Evolutionary conservation across 148 eudicot genomes (phyloP), one percentile per base, ranked within the genome.

Genomic region (Rhododendron henanense): DNA sequence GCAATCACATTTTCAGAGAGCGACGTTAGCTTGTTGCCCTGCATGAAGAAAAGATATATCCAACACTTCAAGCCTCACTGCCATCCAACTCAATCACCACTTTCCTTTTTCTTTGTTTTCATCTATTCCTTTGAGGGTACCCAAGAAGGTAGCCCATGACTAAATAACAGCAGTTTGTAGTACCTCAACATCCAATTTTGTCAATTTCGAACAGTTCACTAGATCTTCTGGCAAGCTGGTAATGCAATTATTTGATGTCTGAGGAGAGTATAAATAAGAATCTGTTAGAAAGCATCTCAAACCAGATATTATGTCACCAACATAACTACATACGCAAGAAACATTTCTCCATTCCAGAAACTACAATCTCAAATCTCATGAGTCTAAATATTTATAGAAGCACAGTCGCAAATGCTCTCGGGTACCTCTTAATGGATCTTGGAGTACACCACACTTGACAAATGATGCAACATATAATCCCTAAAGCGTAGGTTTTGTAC

Each of bases 121-220:
- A 23, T 10, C 25, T 47, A 65, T 21, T 85, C 39, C 39, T 59
- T 23, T 45, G 18, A 35, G 31, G 19, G 78, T 13, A 11, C 78
- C 80, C 19, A 55, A 41, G 15, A 48, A 83, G 50, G 65, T 10
- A 33, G 57, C 50, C 78, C 65, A 53, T 69, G 63, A 55, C 8
- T 16, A 1, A 67, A 39, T 71, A 78, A 13, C 37, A 85, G 74
- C 73, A 80, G 63, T 81, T 85, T 33, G 59, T 61, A 39, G 85
- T 94, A 97, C 99, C 98, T 97, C 98, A 33, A 97, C 63, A 86
- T 97, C 95, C 87, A 95, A 91, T 87, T 94, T 95, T 37, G 85
- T 79, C 88, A 97, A 78, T 67, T 97, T 97, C 77, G 89, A 87
- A 89, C 99, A 97, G 79, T 89, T 85, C 63, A 76, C 87, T 53